A percentile compares a stretch with the other conserved stretches of the same genome.
These are phyloP conservation scores for Cytospora piceicola DNA, from an alignment of 2,329 filamentous ascomycete species.

Conservation along the genomic window DNA sequence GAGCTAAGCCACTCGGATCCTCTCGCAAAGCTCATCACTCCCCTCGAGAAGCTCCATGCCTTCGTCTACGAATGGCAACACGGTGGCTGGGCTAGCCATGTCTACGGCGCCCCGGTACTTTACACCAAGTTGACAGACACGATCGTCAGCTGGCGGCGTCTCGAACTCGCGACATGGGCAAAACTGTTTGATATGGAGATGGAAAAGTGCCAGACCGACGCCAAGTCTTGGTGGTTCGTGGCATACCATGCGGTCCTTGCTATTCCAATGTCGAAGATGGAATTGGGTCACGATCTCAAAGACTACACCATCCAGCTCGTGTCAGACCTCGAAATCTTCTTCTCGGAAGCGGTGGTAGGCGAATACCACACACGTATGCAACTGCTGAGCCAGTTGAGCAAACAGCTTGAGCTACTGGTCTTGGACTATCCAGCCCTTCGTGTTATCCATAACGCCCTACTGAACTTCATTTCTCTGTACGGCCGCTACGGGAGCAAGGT, in stretches of 20 bases:
- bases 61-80: conserved; percentile 93
- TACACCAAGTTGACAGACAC: conserved; percentile 80
- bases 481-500: conserved; percentile 70
- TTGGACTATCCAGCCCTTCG: conserved; percentile 62
- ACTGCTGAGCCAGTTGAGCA: conserved; percentile 67
- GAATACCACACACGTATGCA: conserved; percentile 76
- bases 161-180: conserved; percentile 92
- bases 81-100: conserved; percentile 79
- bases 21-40: conserved; percentile 81
- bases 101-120: conserved; percentile 69
- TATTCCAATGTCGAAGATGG: conserved; percentile 69
- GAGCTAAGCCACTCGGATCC: conserved; percentile 80
- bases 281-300: conserved; percentile 61
- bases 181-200: conserved; percentile 85
- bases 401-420: conserved; percentile 66
- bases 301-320: conserved; percentile 71
- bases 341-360: conserved; percentile 76
- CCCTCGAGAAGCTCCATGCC: conserved; percentile 83
- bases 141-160: conserved; percentile 84
- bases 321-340: conserved; percentile 78
- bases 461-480: conserved; percentile 79
- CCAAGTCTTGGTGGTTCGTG: conserved; percentile 93
- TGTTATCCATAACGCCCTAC: conserved; percentile 65
- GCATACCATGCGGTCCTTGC: conserved; percentile 89
- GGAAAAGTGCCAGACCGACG: conserved; percentile 74